These are phyloP conservation scores for Macrolepiota dolichaula DNA, from an alignment of 768 basidiomycete genomes.

Conservation along the genomic window DNA sequence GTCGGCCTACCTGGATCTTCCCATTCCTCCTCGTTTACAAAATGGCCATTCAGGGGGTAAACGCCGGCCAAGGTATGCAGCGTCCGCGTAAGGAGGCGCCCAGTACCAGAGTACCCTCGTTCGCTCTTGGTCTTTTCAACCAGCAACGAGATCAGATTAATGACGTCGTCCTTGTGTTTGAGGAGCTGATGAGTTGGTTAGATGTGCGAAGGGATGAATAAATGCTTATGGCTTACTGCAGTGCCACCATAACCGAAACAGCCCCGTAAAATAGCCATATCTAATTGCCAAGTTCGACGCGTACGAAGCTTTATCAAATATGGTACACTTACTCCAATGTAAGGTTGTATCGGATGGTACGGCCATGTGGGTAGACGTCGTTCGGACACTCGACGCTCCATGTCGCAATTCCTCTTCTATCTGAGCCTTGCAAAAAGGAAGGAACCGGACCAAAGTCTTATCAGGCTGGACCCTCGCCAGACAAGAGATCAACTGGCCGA, in stretches of 20 bases:
- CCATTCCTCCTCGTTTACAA: constrained; percentile 84
- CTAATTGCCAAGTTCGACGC: constrained; percentile 30
- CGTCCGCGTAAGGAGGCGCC: constrained; percentile 71
- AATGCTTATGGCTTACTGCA: constrained; percentile 39
- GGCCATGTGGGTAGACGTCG: constrained; percentile 70
- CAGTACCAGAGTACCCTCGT: constrained; percentile 81
- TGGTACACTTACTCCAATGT: constrained; percentile 75
- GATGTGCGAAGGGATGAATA: background rate
- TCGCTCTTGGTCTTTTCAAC: constrained; percentile 83
- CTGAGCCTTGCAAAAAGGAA: constrained; percentile 71
- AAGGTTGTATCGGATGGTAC: constrained; percentile 84
- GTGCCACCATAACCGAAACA: constrained; percentile 74
- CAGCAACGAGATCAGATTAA: constrained; percentile 60
- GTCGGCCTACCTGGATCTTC: constrained; percentile 56
- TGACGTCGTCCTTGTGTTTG: constrained; percentile 61
- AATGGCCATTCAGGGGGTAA: constrained; percentile 76
- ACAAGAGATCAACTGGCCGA: constrained; percentile 84
- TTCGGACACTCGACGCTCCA: constrained; percentile 84
- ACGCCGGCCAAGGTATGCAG: constrained; percentile 72
- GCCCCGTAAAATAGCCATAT: constrained; percentile 79
- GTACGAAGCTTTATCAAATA: background rate
- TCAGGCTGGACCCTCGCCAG: constrained; percentile 76
- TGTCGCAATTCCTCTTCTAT: constrained; percentile 85
- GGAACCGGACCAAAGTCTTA: constrained; percentile 75
- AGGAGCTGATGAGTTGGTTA: constrained; percentile 48